Evolutionary conservation across 441 rosid species (phyloP).

Genomic region (Gossypium laxum): DNA sequence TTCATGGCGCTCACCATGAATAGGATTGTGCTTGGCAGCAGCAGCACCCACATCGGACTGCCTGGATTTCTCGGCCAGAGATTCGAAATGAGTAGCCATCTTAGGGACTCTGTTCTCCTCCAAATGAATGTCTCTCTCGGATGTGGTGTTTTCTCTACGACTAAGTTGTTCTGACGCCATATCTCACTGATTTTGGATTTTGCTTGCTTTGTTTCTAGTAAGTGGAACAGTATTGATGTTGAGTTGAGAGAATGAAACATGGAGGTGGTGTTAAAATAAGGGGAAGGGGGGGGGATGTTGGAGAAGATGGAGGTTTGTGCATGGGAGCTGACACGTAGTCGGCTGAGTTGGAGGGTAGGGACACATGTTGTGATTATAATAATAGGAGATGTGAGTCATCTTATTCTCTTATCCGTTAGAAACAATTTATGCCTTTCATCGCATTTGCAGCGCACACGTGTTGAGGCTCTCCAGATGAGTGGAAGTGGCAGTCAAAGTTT

Average conservation of each 20-base stretch:
- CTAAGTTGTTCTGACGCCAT: slow-evolving; percentile 60
- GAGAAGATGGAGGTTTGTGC: not conserved
- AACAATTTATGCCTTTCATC: not conserved
- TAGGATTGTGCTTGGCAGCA: not conserved
- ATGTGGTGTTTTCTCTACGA: slow-evolving; percentile 33
- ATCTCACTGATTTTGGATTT: not conserved
- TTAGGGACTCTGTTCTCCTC: slow-evolving; percentile 56
- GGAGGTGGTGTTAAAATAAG: not conserved
- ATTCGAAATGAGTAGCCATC: slow-evolving; percentile 58
- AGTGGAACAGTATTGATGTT: not conserved
- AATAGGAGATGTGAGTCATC: not conserved
- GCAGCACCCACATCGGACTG: slow-evolving; percentile 5
- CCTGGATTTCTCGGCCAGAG: slow-evolving; percentile 22
- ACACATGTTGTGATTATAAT: not conserved
- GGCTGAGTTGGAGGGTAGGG: not conserved
- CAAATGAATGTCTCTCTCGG: slow-evolving; percentile 28
- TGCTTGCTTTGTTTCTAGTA: not conserved
- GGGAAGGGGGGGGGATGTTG: not conserved
- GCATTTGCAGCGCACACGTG: not conserved
- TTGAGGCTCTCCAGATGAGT: not conserved
- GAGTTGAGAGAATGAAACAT: not conserved
- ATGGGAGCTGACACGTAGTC: not conserved
- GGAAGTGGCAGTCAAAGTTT: not conserved
- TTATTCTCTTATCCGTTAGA: not conserved
- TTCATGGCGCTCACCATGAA: slow-evolving; percentile 10